Base-by-base conservation (phyloP, 2,329 filamentous ascomycete genomes). In the Cordyceps militaris region DNA sequence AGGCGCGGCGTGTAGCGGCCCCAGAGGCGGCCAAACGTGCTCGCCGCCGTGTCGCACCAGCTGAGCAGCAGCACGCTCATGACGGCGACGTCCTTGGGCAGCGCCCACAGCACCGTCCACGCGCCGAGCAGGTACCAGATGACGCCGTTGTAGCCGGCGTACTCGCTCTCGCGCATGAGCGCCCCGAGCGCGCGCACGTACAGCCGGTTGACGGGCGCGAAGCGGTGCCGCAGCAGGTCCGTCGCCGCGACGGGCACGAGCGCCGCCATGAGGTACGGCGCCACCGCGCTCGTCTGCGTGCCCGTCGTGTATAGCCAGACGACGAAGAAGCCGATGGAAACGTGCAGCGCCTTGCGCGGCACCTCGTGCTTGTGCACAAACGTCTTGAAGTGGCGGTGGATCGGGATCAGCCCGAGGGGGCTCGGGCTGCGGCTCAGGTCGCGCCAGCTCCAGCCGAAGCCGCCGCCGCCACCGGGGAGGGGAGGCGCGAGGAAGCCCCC, bases 351-450 rank as follows among this genome's bases (percentile, higher is more conserved):
- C 73, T 99, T 99, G 66, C 94, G 87, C 10, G 94, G 94, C 55
- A 99, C 92, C 74, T 99, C 94, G 73, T 99, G 93, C 66, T 91
- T 91, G 79, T 99, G 94, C 62, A 96, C 89, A 68, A 99, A 91
- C 28, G 82, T 88, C 65, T 91, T 84, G 83, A 94, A 99, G 69
- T 94, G 88, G 60, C 89, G 81, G 72, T 99, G 94, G 66, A 99
- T 93, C 2, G 94, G 94, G 61, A 99, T 99, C 50, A 97, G 79
- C 9, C 94, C 94, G 4, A 97, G 80, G 10, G 94, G 94, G 66
- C 90, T 96, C 3, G 94, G 94, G 65, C 91, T 96, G 62, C 94
- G 84, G 66, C 91, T 96, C 70, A 97, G 83, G 69, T 93, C 89
- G 60, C 89, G 84, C 89, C 91, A 95, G 71, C 81, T 89, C 76